Conservation (phyloP, 305 asterid species). For the Solanum hybrid region DNA sequence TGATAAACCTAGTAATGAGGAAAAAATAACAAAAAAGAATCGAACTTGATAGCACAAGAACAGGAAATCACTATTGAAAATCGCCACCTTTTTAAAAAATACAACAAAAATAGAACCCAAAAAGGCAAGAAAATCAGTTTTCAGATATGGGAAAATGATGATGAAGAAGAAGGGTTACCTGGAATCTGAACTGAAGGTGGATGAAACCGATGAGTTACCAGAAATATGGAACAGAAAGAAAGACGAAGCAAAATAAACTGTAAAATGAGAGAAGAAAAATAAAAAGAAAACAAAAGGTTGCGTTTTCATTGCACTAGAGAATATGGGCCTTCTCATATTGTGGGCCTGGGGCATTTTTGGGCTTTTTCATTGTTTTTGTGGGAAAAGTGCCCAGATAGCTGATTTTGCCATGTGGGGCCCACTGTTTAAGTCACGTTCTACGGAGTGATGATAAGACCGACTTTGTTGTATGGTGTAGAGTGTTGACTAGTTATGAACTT, state of each 20-base stretch:
- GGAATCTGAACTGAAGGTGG: background rate
- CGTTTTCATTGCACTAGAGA: slow-evolving; percentile 1
- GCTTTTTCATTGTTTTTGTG: background rate
- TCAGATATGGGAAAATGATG: background rate
- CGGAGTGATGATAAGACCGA: background rate
- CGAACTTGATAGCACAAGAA: background rate
- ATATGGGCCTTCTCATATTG: slow-evolving; percentile 3
- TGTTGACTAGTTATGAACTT: background rate
- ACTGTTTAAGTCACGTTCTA: background rate
- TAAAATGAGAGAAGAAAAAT: background rate
- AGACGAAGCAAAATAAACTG: background rate
- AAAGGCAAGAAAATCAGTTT: background rate
- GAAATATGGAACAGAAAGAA: background rate
- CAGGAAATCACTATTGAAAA: background rate
- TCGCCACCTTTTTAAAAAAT: background rate
- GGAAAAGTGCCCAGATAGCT: background rate
- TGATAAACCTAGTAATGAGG: background rate
- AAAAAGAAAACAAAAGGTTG: background rate
- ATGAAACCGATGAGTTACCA: slow-evolving; percentile 4
- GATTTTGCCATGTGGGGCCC: background rate
- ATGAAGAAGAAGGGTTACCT: background rate
- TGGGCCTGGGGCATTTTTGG: background rate
- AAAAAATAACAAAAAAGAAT: background rate
- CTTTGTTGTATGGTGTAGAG: background rate
- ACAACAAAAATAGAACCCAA: background rate